Percentiles rank a stretch among this genome's conserved stretches.
These are phyloP conservation scores for Exsudoporus floridanus DNA, from an alignment of 1,284 basidiomycete genomes.

Conservation along the genomic window DNA sequence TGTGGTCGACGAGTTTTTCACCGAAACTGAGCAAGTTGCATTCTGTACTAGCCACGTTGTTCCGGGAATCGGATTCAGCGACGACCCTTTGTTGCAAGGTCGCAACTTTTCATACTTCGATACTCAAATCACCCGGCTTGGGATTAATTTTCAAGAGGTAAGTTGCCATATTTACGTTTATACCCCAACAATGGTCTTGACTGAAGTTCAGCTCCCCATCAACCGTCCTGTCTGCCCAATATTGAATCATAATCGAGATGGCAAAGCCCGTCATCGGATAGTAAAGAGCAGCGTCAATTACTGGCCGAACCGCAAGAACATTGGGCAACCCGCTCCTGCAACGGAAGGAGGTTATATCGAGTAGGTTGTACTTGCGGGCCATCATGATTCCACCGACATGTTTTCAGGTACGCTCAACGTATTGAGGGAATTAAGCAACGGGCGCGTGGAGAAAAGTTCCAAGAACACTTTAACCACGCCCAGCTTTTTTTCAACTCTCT, in stretches of 20 bases:
- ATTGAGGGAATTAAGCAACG: constrained; percentile 67
- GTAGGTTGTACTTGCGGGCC: constrained; percentile 33
- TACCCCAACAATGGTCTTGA: not conserved
- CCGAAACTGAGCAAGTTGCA: constrained; percentile 80
- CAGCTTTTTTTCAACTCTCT: constrained; percentile 83
- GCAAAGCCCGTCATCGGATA: constrained; percentile 58
- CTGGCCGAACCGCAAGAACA: constrained; percentile 69
- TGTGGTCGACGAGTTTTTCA: constrained; percentile 72
- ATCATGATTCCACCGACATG: not conserved
- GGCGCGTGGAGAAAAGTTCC: constrained; percentile 69
- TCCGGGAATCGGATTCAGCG: constrained; percentile 78
- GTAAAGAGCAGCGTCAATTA: constrained; percentile 66
- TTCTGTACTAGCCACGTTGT: constrained; percentile 83
- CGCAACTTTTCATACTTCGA: constrained; percentile 85
- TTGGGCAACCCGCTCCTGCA: constrained; percentile 48
- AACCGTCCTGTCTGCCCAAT: constrained; percentile 83
- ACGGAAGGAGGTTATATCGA: constrained; percentile 61
- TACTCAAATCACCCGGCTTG: constrained; percentile 74
- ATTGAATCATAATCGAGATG: constrained; percentile 71
- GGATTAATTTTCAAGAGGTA: constrained; percentile 70
- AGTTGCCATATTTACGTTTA: not conserved
- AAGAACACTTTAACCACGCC: constrained; percentile 68
- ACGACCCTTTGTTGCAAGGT: constrained; percentile 81
- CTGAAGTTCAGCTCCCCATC: constrained; percentile 62
- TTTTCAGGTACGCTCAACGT: constrained; percentile 45